phyloP scores from a whole-genome alignment of 2,329 filamentous ascomycete species.

The Monosporascus cannonballus region DNA sequence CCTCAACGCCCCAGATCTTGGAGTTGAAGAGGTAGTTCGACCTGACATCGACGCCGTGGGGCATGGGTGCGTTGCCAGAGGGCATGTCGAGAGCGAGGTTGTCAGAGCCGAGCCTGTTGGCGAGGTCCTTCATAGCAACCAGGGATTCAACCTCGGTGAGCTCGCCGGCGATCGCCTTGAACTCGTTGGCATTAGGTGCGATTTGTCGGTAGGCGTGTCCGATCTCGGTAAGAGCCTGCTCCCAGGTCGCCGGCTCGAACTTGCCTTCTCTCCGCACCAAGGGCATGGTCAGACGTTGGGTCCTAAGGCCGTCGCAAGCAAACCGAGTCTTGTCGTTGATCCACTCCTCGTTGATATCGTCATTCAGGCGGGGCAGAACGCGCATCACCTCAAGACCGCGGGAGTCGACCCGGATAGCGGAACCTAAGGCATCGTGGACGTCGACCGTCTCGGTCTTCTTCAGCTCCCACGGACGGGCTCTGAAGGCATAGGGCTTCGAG shows the following conservation, averaged over 20 bases:
- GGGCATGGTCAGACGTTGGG: slow-evolving; percentile 89
- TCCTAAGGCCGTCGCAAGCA: slow-evolving; percentile 93
- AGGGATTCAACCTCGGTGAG: slow-evolving; percentile 88
- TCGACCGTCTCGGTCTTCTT: slow-evolving; percentile 96
- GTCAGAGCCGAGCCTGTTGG: slow-evolving; percentile 93
- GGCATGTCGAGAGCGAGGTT: slow-evolving; percentile 92
- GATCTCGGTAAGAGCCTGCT: slow-evolving; percentile 88
- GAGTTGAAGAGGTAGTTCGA: slow-evolving; percentile 98
- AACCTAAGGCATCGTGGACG: slow-evolving; percentile 86
- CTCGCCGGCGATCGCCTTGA: slow-evolving; percentile 90
- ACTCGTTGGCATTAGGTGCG: slow-evolving; percentile 82
- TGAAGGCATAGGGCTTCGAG: slow-evolving; percentile 97
- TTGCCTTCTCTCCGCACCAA: slow-evolving; percentile 82
- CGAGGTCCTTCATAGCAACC: slow-evolving; percentile 94
- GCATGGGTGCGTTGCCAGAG: slow-evolving; percentile 72
- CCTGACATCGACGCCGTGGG: slow-evolving; percentile 88
- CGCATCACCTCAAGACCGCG: slow-evolving; percentile 96
- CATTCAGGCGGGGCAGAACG: slow-evolving; percentile 85
- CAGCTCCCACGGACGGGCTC: slow-evolving; percentile 92
- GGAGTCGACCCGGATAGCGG: slow-evolving; percentile 89
- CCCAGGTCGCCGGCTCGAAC: slow-evolving; percentile 91
- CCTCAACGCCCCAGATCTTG: slow-evolving; percentile 86
- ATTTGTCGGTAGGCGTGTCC: slow-evolving; percentile 72
- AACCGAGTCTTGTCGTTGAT: slow-evolving; percentile 98
- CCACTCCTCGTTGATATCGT: slow-evolving; percentile 99